These are phyloP conservation scores for Metschnikowia colocasiae DNA, from an alignment of 805 yeast genomes.

Conservation along the genomic window DNA sequence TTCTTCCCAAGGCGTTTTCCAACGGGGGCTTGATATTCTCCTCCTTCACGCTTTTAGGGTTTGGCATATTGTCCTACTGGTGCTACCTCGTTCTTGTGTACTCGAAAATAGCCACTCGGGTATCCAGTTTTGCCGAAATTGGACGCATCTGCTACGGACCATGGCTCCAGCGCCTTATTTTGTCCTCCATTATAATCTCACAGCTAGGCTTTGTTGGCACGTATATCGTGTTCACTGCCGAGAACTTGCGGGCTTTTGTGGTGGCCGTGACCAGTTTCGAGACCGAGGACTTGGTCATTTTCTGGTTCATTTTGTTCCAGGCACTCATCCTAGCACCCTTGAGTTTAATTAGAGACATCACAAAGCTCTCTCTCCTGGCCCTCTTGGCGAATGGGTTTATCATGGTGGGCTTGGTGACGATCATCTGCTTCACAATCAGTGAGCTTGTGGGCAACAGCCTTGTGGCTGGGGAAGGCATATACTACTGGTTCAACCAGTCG, in stretches of 20 bases:
- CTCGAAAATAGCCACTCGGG: constrained; percentile 56
- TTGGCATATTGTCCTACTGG: constrained; percentile 73
- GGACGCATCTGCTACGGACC: constrained; percentile 62
- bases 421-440: constrained; percentile 49
- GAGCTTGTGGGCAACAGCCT: constrained; percentile 44
- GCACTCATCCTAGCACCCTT: constrained; percentile 60
- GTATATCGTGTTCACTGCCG: constrained; percentile 74
- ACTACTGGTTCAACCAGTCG: constrained; percentile 47
- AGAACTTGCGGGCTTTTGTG: constrained; percentile 63
- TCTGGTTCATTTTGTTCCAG: constrained; percentile 52
- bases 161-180: constrained; percentile 60
- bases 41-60: constrained; percentile 46
- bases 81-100: constrained; percentile 65
- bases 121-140: constrained; percentile 76
- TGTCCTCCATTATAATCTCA: constrained; percentile 61
- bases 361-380: constrained; percentile 69
- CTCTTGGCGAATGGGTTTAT: constrained; percentile 69
- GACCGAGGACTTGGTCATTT: constrained; percentile 34
- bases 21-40: constrained; percentile 73
- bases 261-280: constrained; percentile 44
- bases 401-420: constrained; percentile 60
- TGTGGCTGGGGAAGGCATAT: constrained; percentile 46
- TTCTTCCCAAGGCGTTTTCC: constrained; percentile 64
- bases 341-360: constrained; percentile 70
- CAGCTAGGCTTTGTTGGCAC: constrained; percentile 82